Evolutionary conservation across 495 filamentous ascomycete genomes (phyloP), one percentile per base, ranked within the genome.

Genomic region (Alectoria sarmentosa): DNA sequence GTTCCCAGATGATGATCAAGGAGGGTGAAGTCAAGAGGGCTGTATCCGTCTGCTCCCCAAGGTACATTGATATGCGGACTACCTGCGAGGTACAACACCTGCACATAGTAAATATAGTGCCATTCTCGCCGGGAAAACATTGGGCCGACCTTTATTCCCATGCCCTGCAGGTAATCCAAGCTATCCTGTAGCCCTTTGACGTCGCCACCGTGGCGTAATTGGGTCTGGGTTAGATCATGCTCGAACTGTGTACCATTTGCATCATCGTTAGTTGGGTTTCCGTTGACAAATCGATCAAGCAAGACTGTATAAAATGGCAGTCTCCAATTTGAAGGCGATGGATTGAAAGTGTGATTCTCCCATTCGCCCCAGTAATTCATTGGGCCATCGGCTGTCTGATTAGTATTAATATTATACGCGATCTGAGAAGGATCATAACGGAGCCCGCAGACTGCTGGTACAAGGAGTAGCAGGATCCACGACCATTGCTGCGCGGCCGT

Each of bases 201-300:
- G 71, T 91, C 88, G 41, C 88, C 88, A 39, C 88, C 88, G 74
- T 88, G 84, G n/a, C 88, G 84, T 73, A 90, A 82, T 71, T 90
- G 87, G 63, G 83, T 91, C 61, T 82, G 84, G 65, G 79, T 79
- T 38, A 84, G 69, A 70, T 90, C 88, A 71, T 88, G 86, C 72
- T 91, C 88, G 69, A 83, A 90, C 11, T 81, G 60, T 1, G 86
- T 90, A 4, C 78, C 84, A 71, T 91, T 90, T 23, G 79, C 79
- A 69, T 91, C 83, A 67, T 91, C 86, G 72, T 91, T 91, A 0
- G 75, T 76, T 0, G 88, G 87, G 62, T 91, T 83, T 19, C 88
- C 88, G 66, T 91, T 89, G 54, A 88, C 86, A 64, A 83, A 90
- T 32, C 87, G 78, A 69, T 91, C 88, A 1, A 90, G 72, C 64